Evolutionary conservation across 176 grass and related monocot genomes (phyloP).

Genomic region (Saccharum officinarum): DNA sequence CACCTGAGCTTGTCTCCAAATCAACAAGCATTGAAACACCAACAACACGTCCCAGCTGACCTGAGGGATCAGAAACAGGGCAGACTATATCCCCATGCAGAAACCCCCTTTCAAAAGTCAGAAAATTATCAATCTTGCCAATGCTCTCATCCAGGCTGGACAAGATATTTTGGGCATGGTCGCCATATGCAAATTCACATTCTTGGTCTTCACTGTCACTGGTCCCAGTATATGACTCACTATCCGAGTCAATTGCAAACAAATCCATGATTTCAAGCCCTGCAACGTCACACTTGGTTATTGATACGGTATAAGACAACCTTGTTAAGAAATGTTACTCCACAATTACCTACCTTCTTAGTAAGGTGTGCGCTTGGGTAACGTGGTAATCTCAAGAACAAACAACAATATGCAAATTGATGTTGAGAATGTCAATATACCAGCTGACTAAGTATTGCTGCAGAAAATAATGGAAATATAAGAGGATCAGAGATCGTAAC

Average conservation of each 20-base stretch:
- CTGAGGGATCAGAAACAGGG: constrained; percentile 64
- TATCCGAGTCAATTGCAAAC: constrained; percentile 68
- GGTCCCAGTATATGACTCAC: constrained; percentile 59
- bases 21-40: constrained; percentile 78
- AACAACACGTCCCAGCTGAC: constrained; percentile 73
- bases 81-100: constrained; percentile 83
- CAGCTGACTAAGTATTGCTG: background rate
- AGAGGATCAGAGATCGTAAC: background rate
- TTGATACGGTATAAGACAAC: background rate
- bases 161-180: constrained; percentile 70
- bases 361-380: constrained; percentile 14
- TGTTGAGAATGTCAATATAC: background rate
- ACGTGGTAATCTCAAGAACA: constrained; percentile 15
- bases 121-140: constrained; percentile 82
- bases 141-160: constrained; percentile 88
- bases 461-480: constrained; percentile 18
- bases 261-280: constrained; percentile 59
- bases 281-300: constrained; percentile 32
- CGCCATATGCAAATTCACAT: constrained; percentile 56
- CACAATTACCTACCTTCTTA: constrained; percentile 29
- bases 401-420: constrained; percentile 27
- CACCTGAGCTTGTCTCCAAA: constrained; percentile 71
- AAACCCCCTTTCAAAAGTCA: constrained; percentile 84
- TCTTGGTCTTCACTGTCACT: constrained; percentile 91
- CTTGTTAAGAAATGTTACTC: constrained; percentile 13